Evolutionary conservation across 257 asterid genomes (phyloP).

Genomic region (Solanum pimpinellifolium): DNA sequence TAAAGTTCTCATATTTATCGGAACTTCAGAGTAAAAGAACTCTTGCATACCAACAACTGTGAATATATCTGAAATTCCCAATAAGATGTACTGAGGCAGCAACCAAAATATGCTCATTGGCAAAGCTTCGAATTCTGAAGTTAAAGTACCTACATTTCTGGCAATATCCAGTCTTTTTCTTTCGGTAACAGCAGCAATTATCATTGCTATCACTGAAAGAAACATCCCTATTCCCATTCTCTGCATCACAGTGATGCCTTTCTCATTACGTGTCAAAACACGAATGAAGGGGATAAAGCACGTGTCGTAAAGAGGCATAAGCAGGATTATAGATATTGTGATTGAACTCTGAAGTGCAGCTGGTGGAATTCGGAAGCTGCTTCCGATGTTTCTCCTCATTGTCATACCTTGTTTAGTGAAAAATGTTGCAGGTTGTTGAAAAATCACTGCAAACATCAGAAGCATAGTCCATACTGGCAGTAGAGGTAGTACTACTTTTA

Average conservation of each 20-base stretch:
- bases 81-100: conserved; percentile 71
- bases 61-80: conserved; percentile 86
- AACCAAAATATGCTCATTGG: conserved; percentile 73
- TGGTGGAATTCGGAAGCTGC: conserved; percentile 71
- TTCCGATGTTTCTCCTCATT: conserved; percentile 57
- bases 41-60: conserved; percentile 99
- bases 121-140: conserved; percentile 4
- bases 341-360: conserved; percentile 96
- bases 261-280: conserved; percentile 38
- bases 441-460: conserved; percentile 76
- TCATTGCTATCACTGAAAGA: conserved; percentile 72
- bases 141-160: background rate
- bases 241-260: conserved; percentile 67
- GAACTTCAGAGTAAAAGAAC: conserved; percentile 82
- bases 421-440: conserved; percentile 88
- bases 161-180: conserved; percentile 31
- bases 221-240: conserved; percentile 90
- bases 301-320: conserved; percentile 75
- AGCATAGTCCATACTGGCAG: conserved; percentile 80
- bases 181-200: conserved; percentile 66
- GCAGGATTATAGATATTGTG: conserved; percentile 53
- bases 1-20: conserved; percentile 63
- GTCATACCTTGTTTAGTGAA: conserved; percentile 97
- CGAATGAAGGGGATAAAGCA: conserved; percentile 61
- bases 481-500: conserved; percentile 35